Conservation (phyloP, 2,329 filamentous ascomycete genomes). For the Diaporthe helianthi region DNA sequence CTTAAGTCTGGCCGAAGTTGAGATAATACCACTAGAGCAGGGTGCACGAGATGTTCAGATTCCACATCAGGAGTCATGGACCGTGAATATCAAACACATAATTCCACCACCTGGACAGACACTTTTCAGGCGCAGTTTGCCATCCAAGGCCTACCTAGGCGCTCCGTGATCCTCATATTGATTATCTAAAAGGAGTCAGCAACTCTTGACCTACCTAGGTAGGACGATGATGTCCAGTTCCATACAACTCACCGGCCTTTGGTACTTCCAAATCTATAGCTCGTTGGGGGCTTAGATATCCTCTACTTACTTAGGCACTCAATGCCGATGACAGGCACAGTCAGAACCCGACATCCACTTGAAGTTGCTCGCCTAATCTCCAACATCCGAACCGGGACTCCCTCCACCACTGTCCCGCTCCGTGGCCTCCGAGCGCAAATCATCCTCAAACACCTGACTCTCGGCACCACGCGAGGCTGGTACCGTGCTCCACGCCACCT, state of each 20-base stretch:
- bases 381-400: not conserved
- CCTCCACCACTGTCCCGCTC: slow-evolving; percentile 14
- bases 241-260: not conserved
- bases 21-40: not conserved
- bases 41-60: not conserved
- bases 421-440: slow-evolving; percentile 19
- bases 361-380: not conserved
- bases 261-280: not conserved
- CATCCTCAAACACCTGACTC: not conserved
- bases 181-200: not conserved
- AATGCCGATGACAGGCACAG: not conserved
- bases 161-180: too few relatives aligned
- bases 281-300: too few relatives aligned
- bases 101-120: not conserved
- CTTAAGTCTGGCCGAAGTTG: not conserved
- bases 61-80: not conserved
- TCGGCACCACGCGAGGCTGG: not conserved
- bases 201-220: not conserved
- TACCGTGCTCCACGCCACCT: not conserved
- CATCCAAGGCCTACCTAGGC: not conserved
- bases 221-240: too few relatives aligned
- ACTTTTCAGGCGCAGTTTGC: not conserved
- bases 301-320: too few relatives aligned
- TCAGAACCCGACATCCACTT: not conserved
- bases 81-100: not conserved